These are phyloP conservation scores for Blechomonas ayalai DNA, from an alignment of 208 protist species.

Conservation along the genomic window DNA sequence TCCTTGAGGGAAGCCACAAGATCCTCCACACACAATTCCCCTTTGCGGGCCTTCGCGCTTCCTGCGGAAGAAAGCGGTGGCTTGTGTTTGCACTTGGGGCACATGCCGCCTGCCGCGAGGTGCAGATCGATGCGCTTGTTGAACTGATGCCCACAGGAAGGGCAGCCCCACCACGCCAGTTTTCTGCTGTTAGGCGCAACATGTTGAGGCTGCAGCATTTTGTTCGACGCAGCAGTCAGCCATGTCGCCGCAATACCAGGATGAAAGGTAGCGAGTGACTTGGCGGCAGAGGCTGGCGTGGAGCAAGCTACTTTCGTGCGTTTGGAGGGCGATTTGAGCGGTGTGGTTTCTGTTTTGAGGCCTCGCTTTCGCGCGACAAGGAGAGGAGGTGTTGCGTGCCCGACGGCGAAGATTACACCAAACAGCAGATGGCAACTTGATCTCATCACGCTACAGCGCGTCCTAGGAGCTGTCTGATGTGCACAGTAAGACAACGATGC, in stretches of 20 bases:
- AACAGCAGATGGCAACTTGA: no score
- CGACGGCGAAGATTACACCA: no score
- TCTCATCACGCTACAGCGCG: no score
- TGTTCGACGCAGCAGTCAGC: constrained; percentile 68
- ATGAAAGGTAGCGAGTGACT: constrained; percentile 40
- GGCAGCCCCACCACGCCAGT: constrained; percentile 76
- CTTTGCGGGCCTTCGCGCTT: background rate
- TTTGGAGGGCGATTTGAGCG: no score
- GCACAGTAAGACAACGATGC: no score
- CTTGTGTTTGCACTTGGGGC: constrained; percentile 49
- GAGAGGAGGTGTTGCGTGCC: no score
- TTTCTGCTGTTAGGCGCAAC: constrained; percentile 56
- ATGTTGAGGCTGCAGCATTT: constrained; percentile 75
- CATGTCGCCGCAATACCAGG: constrained; percentile 59
- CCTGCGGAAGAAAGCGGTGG: constrained; percentile 9
- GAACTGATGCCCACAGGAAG: constrained; percentile 44
- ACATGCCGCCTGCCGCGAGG: constrained; percentile 53
- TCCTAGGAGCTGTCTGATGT: no score
- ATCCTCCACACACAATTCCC: background rate
- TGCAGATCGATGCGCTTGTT: constrained; percentile 73
- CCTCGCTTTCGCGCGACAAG: no score
- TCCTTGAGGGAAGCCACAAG: constrained; percentile 5
- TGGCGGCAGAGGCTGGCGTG: background rate
- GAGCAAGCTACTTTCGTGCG: no score
- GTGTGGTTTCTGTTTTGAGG: no score